phyloP scores from a whole-genome alignment of 2,329 filamentous ascomycete genomes.

The Elsinoe perseae region DNA sequence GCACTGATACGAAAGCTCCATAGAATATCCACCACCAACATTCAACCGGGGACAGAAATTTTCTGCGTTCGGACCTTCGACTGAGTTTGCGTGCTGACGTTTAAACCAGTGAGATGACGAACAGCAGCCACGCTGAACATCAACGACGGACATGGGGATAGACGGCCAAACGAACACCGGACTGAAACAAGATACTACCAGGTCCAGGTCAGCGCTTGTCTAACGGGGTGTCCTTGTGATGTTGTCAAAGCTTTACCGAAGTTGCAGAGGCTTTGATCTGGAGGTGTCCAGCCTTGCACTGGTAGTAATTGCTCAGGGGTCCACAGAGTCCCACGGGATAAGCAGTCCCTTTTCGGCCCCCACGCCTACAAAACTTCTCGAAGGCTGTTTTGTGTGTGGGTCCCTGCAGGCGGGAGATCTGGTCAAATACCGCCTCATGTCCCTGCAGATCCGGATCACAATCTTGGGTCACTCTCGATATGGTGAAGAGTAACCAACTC shows the following conservation, averaged over 20 bases:
- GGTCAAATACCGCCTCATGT: neutral
- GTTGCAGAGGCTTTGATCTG: neutral
- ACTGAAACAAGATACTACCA: neutral
- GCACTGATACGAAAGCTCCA: neutral
- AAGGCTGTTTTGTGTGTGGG: neutral
- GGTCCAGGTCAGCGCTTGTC: neutral
- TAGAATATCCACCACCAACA: conserved; percentile 10
- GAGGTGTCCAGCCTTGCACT: neutral
- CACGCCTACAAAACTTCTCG: conserved; percentile 1
- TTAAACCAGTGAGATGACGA: conserved; percentile 3
- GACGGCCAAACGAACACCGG: neutral
- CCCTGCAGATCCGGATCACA: neutral
- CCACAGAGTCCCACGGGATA: too few relatives aligned
- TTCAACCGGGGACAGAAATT: conserved; percentile 4
- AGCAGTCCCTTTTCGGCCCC: neutral
- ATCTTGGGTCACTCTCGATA: neutral
- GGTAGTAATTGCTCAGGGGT: too few relatives aligned
- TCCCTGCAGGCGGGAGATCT: neutral
- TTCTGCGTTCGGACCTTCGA: neutral
- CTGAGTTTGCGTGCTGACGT: neutral
- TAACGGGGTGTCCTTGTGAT: neutral
- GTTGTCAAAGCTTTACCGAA: neutral
- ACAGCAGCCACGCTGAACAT: neutral
- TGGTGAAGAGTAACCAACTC: neutral
- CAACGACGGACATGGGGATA: neutral